Conservation (phyloP, 805 yeast species). For the Metschnikowia rubicola region DNA sequence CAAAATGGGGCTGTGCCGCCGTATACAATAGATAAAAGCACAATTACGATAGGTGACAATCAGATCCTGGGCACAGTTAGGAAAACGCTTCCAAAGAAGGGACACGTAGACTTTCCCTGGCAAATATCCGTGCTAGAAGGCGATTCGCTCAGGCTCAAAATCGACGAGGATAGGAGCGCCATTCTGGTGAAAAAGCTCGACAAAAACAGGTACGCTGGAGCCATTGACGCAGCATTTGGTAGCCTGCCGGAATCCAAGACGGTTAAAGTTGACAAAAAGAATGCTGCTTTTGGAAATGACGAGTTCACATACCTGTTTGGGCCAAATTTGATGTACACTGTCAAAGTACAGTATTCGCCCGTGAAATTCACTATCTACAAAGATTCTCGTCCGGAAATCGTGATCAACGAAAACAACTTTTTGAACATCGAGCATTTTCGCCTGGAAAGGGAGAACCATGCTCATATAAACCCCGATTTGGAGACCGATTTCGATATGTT, state of each 20-base stretch:
- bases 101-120: slow-evolving; percentile 48
- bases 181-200: slow-evolving; percentile 32
- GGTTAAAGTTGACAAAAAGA: background rate
- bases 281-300: slow-evolving; percentile 12
- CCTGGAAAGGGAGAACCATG: slow-evolving; percentile 26
- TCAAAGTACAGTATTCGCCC: slow-evolving; percentile 44
- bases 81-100: slow-evolving; percentile 33
- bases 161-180: slow-evolving; percentile 58
- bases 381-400: slow-evolving; percentile 45
- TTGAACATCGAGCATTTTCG: slow-evolving; percentile 85
- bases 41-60: slow-evolving; percentile 22
- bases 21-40: slow-evolving; percentile 24
- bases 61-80: slow-evolving; percentile 43
- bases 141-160: slow-evolving; percentile 55
- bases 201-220: slow-evolving; percentile 47
- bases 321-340: slow-evolving; percentile 32
- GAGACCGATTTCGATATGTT: slow-evolving; percentile 69
- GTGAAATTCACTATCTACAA: slow-evolving; percentile 49
- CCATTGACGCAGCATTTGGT: slow-evolving; percentile 25
- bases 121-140: slow-evolving; percentile 53
- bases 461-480: slow-evolving; percentile 36
- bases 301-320: slow-evolving; percentile 34
- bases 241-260: background rate
- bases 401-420: slow-evolving; percentile 65
- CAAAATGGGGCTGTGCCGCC: slow-evolving; percentile 5